Base-by-base conservation (phyloP, 805 yeast species). In the Ogataea neopini region DNA sequence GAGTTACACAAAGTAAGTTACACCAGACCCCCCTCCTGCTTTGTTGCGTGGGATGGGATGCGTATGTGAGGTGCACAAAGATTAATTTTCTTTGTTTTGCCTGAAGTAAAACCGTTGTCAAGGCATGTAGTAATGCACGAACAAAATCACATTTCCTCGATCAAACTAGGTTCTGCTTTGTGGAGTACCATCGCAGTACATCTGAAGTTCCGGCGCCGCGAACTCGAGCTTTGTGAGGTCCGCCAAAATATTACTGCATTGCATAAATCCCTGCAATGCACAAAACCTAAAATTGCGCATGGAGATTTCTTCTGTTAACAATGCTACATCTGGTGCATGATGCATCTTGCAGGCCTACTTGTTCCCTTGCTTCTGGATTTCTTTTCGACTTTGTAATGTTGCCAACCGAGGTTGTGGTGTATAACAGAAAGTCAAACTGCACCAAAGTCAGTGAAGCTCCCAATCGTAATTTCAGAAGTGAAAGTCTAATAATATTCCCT, bases 281-380 rank as follows among this genome's bases (percentile, higher is more conserved):
- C 22, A 26, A 39, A 17, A 39, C 8, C 25, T 39, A 17, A 14
- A 23, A 6, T 3, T 11, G 8, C 26, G 42, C 42, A 39, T 39
- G 15, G 13, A 13, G 11, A 4, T 17, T 26, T 39, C 25, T 39
- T 39, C 32, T 28, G 15, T 17, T 25, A 22, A 39, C 42, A 39
- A 39, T 39, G 3, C 4, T 10, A 17, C 23, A 17, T 28, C 23
- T 18, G 8, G 17, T 29, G 30, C 40, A 36, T 36, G 18, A 22
- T 14, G 18, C 40, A 36, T 20, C 29, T 17, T 36, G 40, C 40
- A 36, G 20, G 33, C 8, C 4, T 18, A 18, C 18, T 26, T 39
- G 13, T 39, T 39, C 42, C n/a, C 33, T 39, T 39, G 42, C 42
- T 39, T 39, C 23, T 39, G 42, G n/a, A 39, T 39, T 39, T 18